Evolutionary conservation across 306 rosid genomes (phyloP).

Genomic region (Acmispon strigosus): DNA sequence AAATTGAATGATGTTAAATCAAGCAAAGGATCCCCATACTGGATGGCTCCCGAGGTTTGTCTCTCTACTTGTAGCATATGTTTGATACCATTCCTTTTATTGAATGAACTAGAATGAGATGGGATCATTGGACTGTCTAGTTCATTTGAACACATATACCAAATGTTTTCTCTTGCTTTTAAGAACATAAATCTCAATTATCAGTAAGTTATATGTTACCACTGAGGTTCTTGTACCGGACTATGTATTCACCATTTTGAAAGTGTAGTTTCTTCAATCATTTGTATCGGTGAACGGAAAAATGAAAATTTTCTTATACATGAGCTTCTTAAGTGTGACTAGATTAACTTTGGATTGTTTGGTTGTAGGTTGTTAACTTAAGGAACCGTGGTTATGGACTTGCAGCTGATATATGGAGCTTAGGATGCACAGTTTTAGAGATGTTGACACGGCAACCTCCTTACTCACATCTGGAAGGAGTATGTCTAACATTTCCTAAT

Average conservation of each 20-base stretch:
- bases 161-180: not conserved
- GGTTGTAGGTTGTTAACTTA: conserved; percentile 40
- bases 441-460: conserved; percentile 45
- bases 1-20: conserved; percentile 43
- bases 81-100: not conserved
- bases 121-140: not conserved
- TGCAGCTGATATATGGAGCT: conserved; percentile 54
- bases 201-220: not conserved
- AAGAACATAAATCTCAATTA: not conserved
- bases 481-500: conserved; percentile 19
- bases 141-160: not conserved
- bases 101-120: conserved; percentile 6
- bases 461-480: conserved; percentile 48
- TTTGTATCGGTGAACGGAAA: too few species aligned
- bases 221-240: not conserved
- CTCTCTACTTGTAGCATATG: not conserved
- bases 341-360: not conserved
- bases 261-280: not conserved
- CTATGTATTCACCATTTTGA: not conserved
- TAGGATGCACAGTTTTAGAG: conserved; percentile 48
- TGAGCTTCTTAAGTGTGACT: not conserved
- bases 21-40: conserved; percentile 47
- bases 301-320: too few species aligned
- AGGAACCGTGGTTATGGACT: conserved; percentile 35
- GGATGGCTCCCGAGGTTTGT: conserved; percentile 59